Conservation (phyloP, 805 yeast genomes). For the Teunomyces aglyptinius region DNA sequence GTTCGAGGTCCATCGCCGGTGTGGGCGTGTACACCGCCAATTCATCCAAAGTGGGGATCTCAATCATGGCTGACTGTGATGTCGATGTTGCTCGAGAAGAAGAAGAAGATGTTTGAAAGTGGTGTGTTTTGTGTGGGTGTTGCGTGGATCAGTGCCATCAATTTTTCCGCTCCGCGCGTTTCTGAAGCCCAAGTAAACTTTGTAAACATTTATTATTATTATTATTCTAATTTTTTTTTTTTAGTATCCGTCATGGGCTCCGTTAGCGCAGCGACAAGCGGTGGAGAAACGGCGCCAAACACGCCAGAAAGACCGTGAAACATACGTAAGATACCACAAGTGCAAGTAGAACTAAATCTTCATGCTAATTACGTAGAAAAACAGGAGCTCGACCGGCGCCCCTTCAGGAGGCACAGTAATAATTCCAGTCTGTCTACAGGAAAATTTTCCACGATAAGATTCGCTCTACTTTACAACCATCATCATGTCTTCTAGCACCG, state of each 20-base stretch:
- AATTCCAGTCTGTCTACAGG: neutral
- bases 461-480: neutral
- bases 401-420: neutral
- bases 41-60: slow-evolving; percentile 43
- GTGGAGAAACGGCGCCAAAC: no score
- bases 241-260: no score
- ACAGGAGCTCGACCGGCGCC: no score
- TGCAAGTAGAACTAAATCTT: no score
- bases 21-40: slow-evolving; percentile 14
- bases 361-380: no score
- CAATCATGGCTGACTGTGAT: slow-evolving; percentile 30
- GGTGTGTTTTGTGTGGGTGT: neutral
- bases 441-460: slow-evolving; percentile 4
- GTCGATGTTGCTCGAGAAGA: neutral
- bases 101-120: neutral
- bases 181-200: neutral
- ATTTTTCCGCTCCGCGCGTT: neutral
- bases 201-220: neutral
- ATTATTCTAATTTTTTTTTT: no score
- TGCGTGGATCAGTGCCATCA: slow-evolving; percentile 3
- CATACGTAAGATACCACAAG: no score
- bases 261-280: no score
- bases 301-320: no score
- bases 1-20: slow-evolving; percentile 8
- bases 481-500: slow-evolving; percentile 14